A percentile compares a stretch with the other conserved stretches of the same genome.
These are phyloP conservation scores for Saturnispora besseyi DNA, from an alignment of 805 yeast genomes.

Conservation along the genomic window DNA sequence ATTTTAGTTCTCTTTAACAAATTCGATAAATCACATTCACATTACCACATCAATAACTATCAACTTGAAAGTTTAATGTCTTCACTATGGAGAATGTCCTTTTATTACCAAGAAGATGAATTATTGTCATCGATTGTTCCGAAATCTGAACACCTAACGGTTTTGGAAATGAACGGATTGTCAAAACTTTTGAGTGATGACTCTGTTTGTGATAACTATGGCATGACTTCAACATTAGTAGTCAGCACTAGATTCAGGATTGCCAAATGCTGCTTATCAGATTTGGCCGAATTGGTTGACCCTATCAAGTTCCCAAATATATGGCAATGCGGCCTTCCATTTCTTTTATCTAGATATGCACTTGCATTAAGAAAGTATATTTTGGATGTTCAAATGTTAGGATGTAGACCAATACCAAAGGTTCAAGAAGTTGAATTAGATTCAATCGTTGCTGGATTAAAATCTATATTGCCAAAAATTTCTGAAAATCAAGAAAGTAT, in stretches of 20 bases:
- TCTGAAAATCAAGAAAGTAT: not conserved
- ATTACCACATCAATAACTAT: slow-evolving; percentile 7
- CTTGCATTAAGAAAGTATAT: slow-evolving; percentile 55
- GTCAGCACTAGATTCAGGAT: slow-evolving; percentile 37
- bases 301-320: slow-evolving; percentile 17
- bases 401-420: slow-evolving; percentile 55
- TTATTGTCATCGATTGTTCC: slow-evolving; percentile 9
- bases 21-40: slow-evolving; percentile 16
- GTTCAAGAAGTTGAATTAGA: slow-evolving; percentile 58
- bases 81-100: slow-evolving; percentile 51
- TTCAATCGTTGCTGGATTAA: slow-evolving; percentile 37
- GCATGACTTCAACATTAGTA: slow-evolving; percentile 48
- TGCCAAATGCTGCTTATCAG: slow-evolving; percentile 47
- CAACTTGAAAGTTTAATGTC: slow-evolving; percentile 37
- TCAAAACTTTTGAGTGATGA: slow-evolving; percentile 27
- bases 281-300: slow-evolving; percentile 37
- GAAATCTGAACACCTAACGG: not conserved
- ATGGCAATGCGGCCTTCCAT: slow-evolving; percentile 32
- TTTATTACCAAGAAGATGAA: slow-evolving; percentile 47
- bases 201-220: slow-evolving; percentile 44
- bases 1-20: slow-evolving; percentile 31
- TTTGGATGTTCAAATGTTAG: slow-evolving; percentile 51
- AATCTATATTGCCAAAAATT: not conserved
- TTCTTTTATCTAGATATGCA: slow-evolving; percentile 48
- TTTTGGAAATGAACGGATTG: slow-evolving; percentile 1